Conservation (phyloP, 1,284 basidiomycete genomes). For the Vanrija humicola region DNA sequence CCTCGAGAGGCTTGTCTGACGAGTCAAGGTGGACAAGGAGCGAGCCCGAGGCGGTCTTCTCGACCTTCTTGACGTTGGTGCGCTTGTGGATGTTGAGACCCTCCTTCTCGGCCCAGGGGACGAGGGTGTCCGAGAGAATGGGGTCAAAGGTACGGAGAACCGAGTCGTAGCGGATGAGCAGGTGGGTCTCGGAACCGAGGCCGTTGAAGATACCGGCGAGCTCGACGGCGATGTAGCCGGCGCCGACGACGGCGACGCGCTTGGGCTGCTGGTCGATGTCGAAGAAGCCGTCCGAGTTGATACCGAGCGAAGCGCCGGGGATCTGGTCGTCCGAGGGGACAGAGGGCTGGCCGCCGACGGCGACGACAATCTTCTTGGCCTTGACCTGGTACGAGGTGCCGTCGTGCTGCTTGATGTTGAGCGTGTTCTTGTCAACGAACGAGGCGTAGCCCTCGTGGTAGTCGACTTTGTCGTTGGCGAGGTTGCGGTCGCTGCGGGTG, state of each 20-base stretch:
- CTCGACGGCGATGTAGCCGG: constrained; percentile 97
- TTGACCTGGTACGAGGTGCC: constrained; percentile 62
- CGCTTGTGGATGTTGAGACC: constrained; percentile 82
- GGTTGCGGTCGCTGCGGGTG: constrained; percentile 63
- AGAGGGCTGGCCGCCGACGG: constrained; percentile 81
- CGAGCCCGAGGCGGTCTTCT: constrained; percentile 60
- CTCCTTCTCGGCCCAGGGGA: constrained; percentile 79
- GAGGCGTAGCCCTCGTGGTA: constrained; percentile 76
- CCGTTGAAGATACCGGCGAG: constrained; percentile 84
- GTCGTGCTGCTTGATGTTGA: constrained; percentile 66
- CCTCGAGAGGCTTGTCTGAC: constrained; percentile 71
- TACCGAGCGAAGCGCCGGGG: constrained; percentile 85
- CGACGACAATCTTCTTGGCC: constrained; percentile 73
- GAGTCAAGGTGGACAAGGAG: constrained; percentile 66
- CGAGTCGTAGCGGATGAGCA: constrained; percentile 83
- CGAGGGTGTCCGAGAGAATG: constrained; percentile 75
- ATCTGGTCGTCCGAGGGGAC: constrained; percentile 75
- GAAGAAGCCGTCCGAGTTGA: constrained; percentile 95
- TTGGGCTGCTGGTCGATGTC: constrained; percentile 84
- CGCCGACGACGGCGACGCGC: constrained; percentile 89
- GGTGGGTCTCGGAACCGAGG: constrained; percentile 82
- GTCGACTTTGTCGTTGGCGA: constrained; percentile 83
- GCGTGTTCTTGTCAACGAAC: constrained; percentile 62
- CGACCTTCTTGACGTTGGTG: constrained; percentile 71
- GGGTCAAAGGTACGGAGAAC: constrained; percentile 93